Evolutionary conservation across 2,329 filamentous ascomycete species (phyloP), one percentile per base, ranked within the genome.

Genomic region (Septoria petroselini): DNA sequence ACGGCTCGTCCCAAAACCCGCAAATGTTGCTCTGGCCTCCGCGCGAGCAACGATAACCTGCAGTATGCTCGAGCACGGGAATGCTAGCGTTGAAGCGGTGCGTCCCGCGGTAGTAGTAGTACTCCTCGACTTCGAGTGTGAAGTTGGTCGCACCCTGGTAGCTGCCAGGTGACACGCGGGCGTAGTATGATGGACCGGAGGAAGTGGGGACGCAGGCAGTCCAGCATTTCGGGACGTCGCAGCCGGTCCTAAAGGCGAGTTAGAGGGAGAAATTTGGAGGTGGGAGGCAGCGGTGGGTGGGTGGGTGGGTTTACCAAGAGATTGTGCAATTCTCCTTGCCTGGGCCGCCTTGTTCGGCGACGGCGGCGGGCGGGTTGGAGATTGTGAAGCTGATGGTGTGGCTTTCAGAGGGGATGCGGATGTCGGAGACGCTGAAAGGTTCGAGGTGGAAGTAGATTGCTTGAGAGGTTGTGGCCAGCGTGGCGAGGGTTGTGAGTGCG

Each of bases 331-430:
- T 47, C 3, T 44, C 34, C 1, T 48, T 15, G 3, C 31, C 31
- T 8, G 37, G 23, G 15, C 55, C 52, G 33, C 57, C 58, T 51
- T 59, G 57, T 44, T 59, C 58, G 49, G 33, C 50, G 9, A 55
- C 55, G 14, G 54, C 55, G 14, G 54, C 55, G 19, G 51, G 39
- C 6, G 58, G 57, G 48, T 58, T 57, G 48, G 49, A 53, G 48
- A 61, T 48, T 19, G 50, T 55, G 55, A 59, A 61, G 42, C 27
- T 49, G 27, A 61, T 30, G 48, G 14, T 23, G 54, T 60, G 53
- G 30, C 25, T 37, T 14, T 48, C 40, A 6, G 50, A 41, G 21
- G 50, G 48, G 12, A 51, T 39, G 40, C 35, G 45, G 44, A 48
- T 34, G 41, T 58, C 55, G 45, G 29, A 45, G 34, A 41, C 46